phyloP scores from a whole-genome alignment of 768 basidiomycete species.

The Leccinum subtestaceum region DNA sequence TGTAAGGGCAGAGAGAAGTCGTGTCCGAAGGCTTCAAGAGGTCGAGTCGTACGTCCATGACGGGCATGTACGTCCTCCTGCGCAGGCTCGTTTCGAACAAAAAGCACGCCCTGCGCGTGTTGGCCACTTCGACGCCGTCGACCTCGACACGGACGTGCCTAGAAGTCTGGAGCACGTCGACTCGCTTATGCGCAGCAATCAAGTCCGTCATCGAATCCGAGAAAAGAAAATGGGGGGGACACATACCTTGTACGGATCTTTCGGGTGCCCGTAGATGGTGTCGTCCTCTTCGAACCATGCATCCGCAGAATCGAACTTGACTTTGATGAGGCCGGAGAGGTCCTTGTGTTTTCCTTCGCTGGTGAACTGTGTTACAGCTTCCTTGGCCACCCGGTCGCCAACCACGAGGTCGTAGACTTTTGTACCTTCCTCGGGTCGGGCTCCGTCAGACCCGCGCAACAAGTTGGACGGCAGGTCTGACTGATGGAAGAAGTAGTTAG shows the following conservation, averaged over 20 bases:
- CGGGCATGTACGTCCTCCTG: constrained; percentile 59
- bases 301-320: constrained; percentile 51
- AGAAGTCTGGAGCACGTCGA: constrained; percentile 60
- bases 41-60: constrained; percentile 51
- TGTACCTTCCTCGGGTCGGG: constrained; percentile 30
- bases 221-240: background rate
- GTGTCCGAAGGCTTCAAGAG: constrained; percentile 46
- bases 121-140: constrained; percentile 60
- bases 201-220: background rate
- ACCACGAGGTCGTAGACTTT: constrained; percentile 48
- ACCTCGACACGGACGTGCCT: constrained; percentile 59
- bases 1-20: constrained; percentile 59
- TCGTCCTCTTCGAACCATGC: constrained; percentile 74
- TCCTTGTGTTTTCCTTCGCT: constrained; percentile 30
- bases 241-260: constrained; percentile 68
- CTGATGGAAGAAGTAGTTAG: constrained; percentile 51
- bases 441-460: constrained; percentile 33
- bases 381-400: constrained; percentile 36
- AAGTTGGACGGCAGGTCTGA: constrained; percentile 45
- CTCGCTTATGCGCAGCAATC: constrained; percentile 38
- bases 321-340: constrained; percentile 46
- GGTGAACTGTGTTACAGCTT: constrained; percentile 38
- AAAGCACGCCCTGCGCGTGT: constrained; percentile 51
- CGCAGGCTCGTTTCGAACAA: constrained; percentile 58
- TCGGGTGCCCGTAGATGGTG: constrained; percentile 56